These are phyloP conservation scores for Styphnolobium japonicum DNA, from an alignment of 306 rosid species.

Conservation along the genomic window DNA sequence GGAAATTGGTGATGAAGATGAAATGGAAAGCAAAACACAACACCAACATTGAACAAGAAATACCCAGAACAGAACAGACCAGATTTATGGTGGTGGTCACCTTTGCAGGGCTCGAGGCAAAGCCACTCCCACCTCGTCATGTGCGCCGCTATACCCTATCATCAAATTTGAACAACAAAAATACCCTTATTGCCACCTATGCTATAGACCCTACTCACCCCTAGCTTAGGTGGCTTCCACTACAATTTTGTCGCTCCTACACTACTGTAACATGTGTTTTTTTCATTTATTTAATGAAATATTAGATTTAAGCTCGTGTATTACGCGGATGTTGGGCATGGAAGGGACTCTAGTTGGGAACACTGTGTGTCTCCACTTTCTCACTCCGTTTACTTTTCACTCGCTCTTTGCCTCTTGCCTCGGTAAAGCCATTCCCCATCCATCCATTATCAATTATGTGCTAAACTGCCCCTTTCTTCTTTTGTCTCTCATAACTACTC, in stretches of 20 bases:
- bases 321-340: neutral
- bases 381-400: conserved; percentile 23
- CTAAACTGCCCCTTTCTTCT: neutral
- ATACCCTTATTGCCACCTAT: neutral
- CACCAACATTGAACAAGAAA: neutral
- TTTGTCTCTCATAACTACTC: too few relatives aligned
- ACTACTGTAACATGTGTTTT: too few relatives aligned
- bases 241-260: too few relatives aligned
- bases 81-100: neutral
- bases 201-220: neutral
- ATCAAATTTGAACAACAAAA: neutral
- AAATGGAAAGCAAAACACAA: neutral
- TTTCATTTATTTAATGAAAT: too few relatives aligned
- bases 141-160: conserved; percentile 17
- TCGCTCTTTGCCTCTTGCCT: conserved; percentile 14
- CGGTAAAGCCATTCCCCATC: conserved; percentile 30
- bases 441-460: neutral
- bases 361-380: conserved; percentile 39
- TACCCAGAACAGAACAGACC: neutral
- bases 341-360: neutral
- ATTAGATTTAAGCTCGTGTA: too few relatives aligned
- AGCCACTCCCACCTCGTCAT: conserved; percentile 20
- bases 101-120: conserved; percentile 57
- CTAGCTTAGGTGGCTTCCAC: conserved; percentile 9
- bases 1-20: neutral